Conservation (phyloP, 2,329 filamentous ascomycete genomes). For the Pezicula carpinea region DNA sequence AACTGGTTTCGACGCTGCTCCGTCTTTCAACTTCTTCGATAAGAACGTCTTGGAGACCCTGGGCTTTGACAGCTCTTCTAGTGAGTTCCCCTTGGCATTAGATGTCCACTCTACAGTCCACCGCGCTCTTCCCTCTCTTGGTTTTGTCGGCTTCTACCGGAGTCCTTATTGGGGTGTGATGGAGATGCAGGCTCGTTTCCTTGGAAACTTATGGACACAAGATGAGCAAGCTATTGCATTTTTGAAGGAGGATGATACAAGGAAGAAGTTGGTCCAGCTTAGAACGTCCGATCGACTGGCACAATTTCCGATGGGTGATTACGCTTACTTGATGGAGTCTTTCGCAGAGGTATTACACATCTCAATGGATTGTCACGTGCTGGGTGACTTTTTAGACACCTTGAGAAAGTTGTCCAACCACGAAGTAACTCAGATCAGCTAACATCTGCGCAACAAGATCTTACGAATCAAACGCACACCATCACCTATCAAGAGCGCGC, state of each 20-base stretch:
- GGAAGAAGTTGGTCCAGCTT: slow-evolving; percentile 22
- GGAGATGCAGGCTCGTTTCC: slow-evolving; percentile 75
- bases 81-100: slow-evolving; percentile 56
- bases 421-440: slow-evolving; percentile 31
- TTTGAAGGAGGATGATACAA: slow-evolving; percentile 18
- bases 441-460: slow-evolving; percentile 23
- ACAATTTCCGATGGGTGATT: slow-evolving; percentile 84
- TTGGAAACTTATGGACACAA: slow-evolving; percentile 55
- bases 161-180: slow-evolving; percentile 84
- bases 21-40: slow-evolving; percentile 62
- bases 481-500: no score
- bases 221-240: slow-evolving; percentile 18
- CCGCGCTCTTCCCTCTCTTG: slow-evolving; percentile 56
- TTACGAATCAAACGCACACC: no score
- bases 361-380: slow-evolving; percentile 30
- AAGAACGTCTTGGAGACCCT: slow-evolving; percentile 49
- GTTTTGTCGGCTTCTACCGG: slow-evolving; percentile 80
- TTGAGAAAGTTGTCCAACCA: slow-evolving; percentile 19
- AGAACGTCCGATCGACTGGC: slow-evolving; percentile 35
- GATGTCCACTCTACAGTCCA: slow-evolving; percentile 64
- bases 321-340: slow-evolving; percentile 69
- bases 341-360: slow-evolving; percentile 58
- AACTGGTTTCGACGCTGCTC: slow-evolving; percentile 66
- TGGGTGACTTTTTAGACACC: slow-evolving; percentile 12
- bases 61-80: slow-evolving; percentile 44